These are phyloP conservation scores for Aureoboletus auriporus DNA, from an alignment of 768 basidiomycete genomes.

Conservation along the genomic window DNA sequence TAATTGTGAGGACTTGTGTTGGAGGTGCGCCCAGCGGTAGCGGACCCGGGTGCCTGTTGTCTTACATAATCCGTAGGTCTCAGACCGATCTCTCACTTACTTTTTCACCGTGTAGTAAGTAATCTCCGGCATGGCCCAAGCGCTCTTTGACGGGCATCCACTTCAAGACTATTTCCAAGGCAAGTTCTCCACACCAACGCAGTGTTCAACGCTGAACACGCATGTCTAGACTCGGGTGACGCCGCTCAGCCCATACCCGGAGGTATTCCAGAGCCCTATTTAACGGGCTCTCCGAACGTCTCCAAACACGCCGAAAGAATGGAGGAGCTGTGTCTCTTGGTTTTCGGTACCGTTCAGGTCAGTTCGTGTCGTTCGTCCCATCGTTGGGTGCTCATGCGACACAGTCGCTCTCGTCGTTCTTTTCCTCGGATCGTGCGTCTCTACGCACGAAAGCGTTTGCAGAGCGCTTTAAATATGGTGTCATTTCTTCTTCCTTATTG, in stretches of 20 bases:
- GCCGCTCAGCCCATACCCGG: constrained; percentile 55
- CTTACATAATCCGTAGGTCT: too few species aligned
- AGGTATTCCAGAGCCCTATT: constrained; percentile 32
- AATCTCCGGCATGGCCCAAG: constrained; percentile 57
- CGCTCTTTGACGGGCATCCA: constrained; percentile 74
- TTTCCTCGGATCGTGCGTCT: constrained; percentile 32
- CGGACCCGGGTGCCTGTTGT: too few species aligned
- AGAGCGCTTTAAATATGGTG: constrained; percentile 80
- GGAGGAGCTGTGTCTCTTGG: constrained; percentile 24
- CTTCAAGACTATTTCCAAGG: constrained; percentile 70
- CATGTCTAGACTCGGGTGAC: constrained; percentile 54
- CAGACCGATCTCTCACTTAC: too few species aligned
- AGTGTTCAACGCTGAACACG: constrained; percentile 1
- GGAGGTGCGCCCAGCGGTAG: too few species aligned
- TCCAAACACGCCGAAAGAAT: constrained; percentile 21
- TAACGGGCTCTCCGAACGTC: constrained; percentile 4
- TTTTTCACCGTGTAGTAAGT: too few species aligned
- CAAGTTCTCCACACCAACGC: constrained; percentile 24
- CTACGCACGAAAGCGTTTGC: constrained; percentile 49
- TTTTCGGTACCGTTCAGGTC: constrained; percentile 34
- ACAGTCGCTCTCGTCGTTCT: constrained; percentile 37
- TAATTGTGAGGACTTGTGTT: too few species aligned
- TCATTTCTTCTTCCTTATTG: constrained; percentile 78
- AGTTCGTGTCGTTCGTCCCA: constrained; percentile 14
- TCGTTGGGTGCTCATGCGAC: not conserved